Evolutionary conservation across 73 alveolate genomes (phyloP).

Genomic region (Urostyla sp.): DNA sequence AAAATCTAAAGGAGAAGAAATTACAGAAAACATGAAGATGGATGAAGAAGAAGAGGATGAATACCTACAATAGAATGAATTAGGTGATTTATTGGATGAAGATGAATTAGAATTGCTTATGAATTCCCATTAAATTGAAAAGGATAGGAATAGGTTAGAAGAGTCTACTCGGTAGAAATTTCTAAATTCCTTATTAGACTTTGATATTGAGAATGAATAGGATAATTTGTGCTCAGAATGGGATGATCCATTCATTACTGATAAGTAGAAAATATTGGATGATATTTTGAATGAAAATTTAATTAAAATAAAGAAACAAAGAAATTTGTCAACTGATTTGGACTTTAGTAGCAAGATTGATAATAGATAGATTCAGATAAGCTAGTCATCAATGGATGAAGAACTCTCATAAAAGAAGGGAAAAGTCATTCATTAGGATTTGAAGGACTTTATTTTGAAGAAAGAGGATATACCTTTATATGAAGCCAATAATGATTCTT

Average conservation of each 20-base stretch:
- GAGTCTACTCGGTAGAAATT: background rate
- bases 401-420: background rate
- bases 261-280: conserved; percentile 1
- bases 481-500: background rate
- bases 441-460: conserved; percentile 1
- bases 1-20: conserved; percentile 21
- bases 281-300: conserved; percentile 21
- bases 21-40: background rate
- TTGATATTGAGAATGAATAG: conserved; percentile 15
- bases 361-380: background rate
- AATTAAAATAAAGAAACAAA: background rate
- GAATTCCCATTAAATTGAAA: background rate
- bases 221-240: background rate
- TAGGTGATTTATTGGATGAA: conserved; percentile 38
- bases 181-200: conserved; percentile 9
- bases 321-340: background rate
- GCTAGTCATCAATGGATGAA: conserved; percentile 6
- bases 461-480: background rate
- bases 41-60: conserved; percentile 21
- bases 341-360: too few relatives aligned
- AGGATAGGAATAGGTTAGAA: conserved; percentile 7
- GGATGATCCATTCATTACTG: conserved; percentile 7
- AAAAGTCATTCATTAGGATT: background rate
- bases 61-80: too few relatives aligned
- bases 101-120: conserved; percentile 13